Conservation (phyloP, 345 rosid genomes). For the Streptanthus diversifolius region DNA sequence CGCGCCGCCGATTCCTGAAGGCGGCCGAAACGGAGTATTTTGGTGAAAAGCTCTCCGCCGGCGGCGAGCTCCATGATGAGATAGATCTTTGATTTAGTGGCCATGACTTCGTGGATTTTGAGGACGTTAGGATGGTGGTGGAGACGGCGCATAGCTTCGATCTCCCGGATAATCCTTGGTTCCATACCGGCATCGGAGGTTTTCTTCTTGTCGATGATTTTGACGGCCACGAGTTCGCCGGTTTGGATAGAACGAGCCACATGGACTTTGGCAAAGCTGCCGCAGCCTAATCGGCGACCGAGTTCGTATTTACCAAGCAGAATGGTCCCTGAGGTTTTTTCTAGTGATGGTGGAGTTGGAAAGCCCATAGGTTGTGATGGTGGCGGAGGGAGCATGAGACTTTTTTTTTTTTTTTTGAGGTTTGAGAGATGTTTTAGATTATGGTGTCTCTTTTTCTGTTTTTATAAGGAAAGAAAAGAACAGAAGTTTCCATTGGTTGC, state of each 20-base stretch:
- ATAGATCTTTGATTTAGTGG: slow-evolving; percentile 70
- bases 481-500: neutral
- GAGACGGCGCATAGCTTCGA: slow-evolving; percentile 78
- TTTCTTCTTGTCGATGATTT: slow-evolving; percentile 60
- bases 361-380: slow-evolving; percentile 24
- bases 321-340: slow-evolving; percentile 18
- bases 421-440: neutral
- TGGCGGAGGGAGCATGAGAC: neutral
- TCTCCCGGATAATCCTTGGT: slow-evolving; percentile 58
- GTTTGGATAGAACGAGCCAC: slow-evolving; percentile 52
- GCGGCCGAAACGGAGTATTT: slow-evolving; percentile 45
- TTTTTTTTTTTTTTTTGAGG: neutral
- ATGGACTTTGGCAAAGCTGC: slow-evolving; percentile 70
- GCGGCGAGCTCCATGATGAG: slow-evolving; percentile 75
- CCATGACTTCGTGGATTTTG: slow-evolving; percentile 83
- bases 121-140: slow-evolving; percentile 75
- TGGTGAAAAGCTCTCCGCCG: slow-evolving; percentile 67
- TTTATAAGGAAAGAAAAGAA: slow-evolving; percentile 1
- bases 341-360: neutral
- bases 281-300: slow-evolving; percentile 60
- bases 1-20: slow-evolving; percentile 54
- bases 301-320: slow-evolving; percentile 67
- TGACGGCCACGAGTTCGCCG: slow-evolving; percentile 50
- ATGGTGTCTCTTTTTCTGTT: neutral
- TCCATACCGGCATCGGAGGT: slow-evolving; percentile 50